phyloP scores from a whole-genome alignment of 2,329 filamentous ascomycete species.

The Xylariales sp. region DNA sequence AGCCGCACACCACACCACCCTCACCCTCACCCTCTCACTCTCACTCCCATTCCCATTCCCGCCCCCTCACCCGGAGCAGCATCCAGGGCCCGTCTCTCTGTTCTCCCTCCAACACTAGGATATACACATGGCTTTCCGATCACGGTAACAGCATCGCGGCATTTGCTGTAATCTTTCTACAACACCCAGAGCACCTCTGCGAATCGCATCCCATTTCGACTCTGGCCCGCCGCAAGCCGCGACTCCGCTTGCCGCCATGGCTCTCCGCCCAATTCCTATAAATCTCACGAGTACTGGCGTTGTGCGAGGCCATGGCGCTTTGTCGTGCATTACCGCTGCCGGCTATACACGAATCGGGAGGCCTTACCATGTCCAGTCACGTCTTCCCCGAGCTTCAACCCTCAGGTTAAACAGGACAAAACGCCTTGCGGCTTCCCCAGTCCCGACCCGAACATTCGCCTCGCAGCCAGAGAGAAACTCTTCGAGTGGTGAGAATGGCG shows the following conservation, averaged over 20 bases:
- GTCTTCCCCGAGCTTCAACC: conserved; percentile 22
- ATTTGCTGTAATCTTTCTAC: conserved; percentile 43
- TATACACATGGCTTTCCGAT: conserved; percentile 44
- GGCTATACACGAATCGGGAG: conserved; percentile 30
- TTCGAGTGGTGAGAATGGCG: conserved; percentile 20
- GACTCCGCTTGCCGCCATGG: conserved; percentile 38
- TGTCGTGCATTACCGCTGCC: conserved; percentile 18
- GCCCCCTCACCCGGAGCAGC: neutral
- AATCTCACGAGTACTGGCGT: conserved; percentile 20
- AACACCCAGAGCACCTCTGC: conserved; percentile 4
- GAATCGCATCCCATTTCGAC: conserved; percentile 11
- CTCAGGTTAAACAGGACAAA: conserved; percentile 3
- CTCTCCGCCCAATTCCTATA: conserved; percentile 38
- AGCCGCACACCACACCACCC: neutral
- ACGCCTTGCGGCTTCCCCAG: conserved; percentile 13
- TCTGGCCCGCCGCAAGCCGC: conserved; percentile 10
- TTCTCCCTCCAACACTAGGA: neutral
- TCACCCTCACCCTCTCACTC: neutral
- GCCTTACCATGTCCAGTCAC: conserved; percentile 35
- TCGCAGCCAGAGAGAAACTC: conserved; percentile 38
- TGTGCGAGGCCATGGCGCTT: conserved; percentile 19
- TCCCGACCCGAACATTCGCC: conserved; percentile 38
- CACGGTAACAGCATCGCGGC: conserved; percentile 46
- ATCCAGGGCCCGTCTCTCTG: conserved; percentile 1
- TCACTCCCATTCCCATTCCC: neutral